Evolutionary conservation across 2,329 filamentous ascomycete species (phyloP).

Genomic region (Aspergillus brasiliensis): DNA sequence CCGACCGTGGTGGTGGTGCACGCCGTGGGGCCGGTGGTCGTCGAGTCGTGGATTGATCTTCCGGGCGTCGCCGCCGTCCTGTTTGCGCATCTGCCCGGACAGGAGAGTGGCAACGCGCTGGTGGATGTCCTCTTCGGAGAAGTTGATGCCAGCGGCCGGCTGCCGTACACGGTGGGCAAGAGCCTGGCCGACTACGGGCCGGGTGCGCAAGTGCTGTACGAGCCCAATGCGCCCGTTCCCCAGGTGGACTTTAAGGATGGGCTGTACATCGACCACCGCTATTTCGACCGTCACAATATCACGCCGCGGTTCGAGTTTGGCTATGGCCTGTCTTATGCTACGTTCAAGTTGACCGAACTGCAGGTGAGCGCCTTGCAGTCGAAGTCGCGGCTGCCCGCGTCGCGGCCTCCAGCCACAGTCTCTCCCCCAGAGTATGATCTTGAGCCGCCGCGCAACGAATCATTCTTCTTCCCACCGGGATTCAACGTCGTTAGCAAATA

Average conservation of each 20-base stretch:
- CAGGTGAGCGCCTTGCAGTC: conserved; percentile 50
- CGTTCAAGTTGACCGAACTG: conserved; percentile 64
- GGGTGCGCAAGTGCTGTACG: conserved; percentile 68
- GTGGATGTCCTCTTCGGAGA: conserved; percentile 78
- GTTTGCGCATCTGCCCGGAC: conserved; percentile 81
- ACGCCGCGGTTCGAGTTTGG: conserved; percentile 83
- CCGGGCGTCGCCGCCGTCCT: conserved; percentile 77
- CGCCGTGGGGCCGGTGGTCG: conserved; percentile 76
- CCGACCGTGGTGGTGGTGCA: conserved; percentile 81
- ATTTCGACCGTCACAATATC: conserved; percentile 77
- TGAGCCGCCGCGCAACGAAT: conserved; percentile 57
- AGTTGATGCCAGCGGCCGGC: conserved; percentile 74
- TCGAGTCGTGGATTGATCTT: conserved; percentile 79
- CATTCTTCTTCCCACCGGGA: conserved; percentile 61
- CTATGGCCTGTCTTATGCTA: conserved; percentile 80
- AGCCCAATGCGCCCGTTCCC: conserved; percentile 68
- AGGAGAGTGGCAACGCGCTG: conserved; percentile 82
- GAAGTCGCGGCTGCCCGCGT: conserved; percentile 52
- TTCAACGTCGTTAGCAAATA: conserved; percentile 68
- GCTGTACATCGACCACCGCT: conserved; percentile 84
- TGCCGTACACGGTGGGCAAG: conserved; percentile 86
- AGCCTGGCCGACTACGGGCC: conserved; percentile 74
- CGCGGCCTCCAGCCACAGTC: conserved; percentile 43
- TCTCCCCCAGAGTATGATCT: conserved; percentile 58
- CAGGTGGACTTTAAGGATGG: conserved; percentile 84